Evolutionary conservation across 805 yeast species (phyloP).

Genomic region (Candida ipomoeae): DNA sequence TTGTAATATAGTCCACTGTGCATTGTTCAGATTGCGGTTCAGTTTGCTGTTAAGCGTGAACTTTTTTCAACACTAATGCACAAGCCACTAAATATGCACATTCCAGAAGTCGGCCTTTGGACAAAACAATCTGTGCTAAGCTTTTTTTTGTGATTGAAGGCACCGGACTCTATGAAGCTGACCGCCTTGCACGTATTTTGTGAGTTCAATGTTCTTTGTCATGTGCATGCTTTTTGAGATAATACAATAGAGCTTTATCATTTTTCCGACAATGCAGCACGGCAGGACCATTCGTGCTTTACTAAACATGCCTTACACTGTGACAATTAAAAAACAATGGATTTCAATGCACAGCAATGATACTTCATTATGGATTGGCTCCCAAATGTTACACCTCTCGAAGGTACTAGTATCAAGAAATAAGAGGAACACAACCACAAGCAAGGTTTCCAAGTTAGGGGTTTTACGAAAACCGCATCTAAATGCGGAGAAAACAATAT

Average conservation of each 20-base stretch:
- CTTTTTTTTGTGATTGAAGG: not conserved
- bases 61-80: constrained; percentile 1
- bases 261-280: not conserved
- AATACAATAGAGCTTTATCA: not conserved
- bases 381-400: not conserved
- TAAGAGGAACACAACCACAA: not conserved
- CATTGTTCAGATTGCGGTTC: not conserved
- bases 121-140: not conserved
- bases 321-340: not conserved
- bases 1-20: not conserved
- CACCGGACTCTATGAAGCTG: not conserved
- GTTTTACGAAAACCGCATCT: not conserved
- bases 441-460: not conserved
- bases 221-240: not conserved
- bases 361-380: not conserved
- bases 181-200: not conserved
- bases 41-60: not conserved
- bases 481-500: not conserved
- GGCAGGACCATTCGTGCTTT: not conserved
- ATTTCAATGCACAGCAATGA: not conserved
- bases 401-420: not conserved
- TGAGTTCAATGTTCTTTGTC: not conserved
- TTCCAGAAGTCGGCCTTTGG: not conserved
- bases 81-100: not conserved
- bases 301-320: not conserved